Conservation (phyloP, 176 grass and related monocot species). For the Eleusine indica region DNA sequence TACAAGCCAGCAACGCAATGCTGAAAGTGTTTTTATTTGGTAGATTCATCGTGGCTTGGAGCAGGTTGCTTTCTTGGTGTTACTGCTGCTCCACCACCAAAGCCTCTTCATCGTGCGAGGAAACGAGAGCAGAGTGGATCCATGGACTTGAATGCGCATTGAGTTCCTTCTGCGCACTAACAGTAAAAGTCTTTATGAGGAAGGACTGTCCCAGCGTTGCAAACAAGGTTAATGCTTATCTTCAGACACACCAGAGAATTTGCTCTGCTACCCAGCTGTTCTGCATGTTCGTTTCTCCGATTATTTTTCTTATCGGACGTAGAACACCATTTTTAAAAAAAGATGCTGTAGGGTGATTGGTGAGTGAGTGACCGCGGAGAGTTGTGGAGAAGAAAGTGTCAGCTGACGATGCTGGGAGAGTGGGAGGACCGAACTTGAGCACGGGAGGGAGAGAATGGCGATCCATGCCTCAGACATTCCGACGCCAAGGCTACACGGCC, state of each 20-base stretch:
- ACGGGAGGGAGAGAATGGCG: background rate
- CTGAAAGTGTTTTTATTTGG: background rate
- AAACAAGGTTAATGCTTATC: background rate
- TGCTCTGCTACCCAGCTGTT: background rate
- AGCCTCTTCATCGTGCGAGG: background rate
- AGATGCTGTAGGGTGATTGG: too few relatives aligned
- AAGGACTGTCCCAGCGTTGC: background rate
- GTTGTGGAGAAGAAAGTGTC: too few relatives aligned
- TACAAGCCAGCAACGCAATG: too few relatives aligned
- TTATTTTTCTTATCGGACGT: background rate
- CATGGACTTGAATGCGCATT: constrained; percentile 49
- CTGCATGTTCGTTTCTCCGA: background rate
- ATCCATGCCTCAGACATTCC: constrained; percentile 12
- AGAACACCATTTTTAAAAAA: background rate
- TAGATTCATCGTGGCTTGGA: background rate
- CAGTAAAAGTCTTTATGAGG: constrained; percentile 33
- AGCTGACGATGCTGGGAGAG: too few relatives aligned
- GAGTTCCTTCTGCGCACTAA: constrained; percentile 20
- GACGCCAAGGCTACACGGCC: too few relatives aligned
- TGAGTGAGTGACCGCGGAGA: too few relatives aligned
- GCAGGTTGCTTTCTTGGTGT: constrained; percentile 23
- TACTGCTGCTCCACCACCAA: background rate
- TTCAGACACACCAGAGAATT: constrained; percentile 6
- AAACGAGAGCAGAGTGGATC: constrained; percentile 21
- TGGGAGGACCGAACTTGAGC: too few relatives aligned